These are phyloP conservation scores for Logfia minima DNA, from an alignment of 129 eudicot species.

Conservation along the genomic window DNA sequence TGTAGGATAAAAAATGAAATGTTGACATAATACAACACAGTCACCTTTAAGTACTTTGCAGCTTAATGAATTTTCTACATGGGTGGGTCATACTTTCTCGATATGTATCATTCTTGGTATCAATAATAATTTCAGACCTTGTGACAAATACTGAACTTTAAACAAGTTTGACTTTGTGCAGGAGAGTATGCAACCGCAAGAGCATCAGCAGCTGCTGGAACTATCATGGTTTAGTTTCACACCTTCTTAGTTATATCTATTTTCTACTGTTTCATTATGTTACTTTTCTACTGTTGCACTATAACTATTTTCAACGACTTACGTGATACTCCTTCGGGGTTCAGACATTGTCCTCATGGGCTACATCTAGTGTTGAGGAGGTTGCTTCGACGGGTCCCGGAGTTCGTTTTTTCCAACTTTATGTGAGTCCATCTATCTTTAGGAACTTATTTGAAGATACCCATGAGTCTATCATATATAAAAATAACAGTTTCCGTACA, in stretches of 20 bases:
- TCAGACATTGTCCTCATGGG: constrained; percentile 93
- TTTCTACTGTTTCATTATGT: neutral
- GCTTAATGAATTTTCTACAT: neutral
- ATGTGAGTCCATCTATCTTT: constrained; percentile 54
- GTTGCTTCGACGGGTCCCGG: constrained; percentile 97
- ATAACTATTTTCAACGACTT: neutral
- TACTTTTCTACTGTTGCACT: too few species aligned
- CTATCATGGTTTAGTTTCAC: constrained; percentile 70
- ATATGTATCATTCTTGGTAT: neutral
- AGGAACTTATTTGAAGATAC: constrained; percentile 8
- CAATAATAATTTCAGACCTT: neutral
- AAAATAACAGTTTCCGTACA: neutral
- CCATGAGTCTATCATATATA: neutral
- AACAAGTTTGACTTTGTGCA: constrained; percentile 30
- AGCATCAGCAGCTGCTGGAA: constrained; percentile 89
- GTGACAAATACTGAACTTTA: neutral
- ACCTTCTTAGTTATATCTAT: neutral
- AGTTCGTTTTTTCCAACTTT: constrained; percentile 86
- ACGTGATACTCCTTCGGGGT: neutral
- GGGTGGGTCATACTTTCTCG: neutral
- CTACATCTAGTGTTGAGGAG: constrained; percentile 86
- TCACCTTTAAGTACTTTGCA: neutral
- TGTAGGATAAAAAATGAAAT: constrained; percentile 2
- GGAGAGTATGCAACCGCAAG: constrained; percentile 95
- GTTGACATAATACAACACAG: neutral